Evolutionary conservation across 1,284 basidiomycete species (phyloP).

Genomic region (Irpex rosettiformis): DNA sequence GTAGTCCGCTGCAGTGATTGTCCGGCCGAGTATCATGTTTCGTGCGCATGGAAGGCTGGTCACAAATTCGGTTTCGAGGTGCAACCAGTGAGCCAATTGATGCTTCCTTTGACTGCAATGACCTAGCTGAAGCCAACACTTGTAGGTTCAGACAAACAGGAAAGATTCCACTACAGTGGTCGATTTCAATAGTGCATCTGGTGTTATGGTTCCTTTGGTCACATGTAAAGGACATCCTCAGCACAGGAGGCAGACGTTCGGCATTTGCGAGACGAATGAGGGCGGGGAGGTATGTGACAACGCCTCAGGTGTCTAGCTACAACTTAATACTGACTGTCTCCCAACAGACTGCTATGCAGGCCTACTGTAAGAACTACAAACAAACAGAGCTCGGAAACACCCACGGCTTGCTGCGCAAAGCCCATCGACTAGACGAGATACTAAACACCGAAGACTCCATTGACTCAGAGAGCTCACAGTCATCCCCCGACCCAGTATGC

Average conservation of each 20-base stretch:
- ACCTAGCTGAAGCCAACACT: background rate
- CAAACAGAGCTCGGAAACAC: constrained; percentile 65
- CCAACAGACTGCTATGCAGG: constrained; percentile 77
- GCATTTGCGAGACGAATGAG: constrained; percentile 83
- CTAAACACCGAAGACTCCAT: constrained; percentile 32
- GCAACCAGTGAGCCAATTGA: constrained; percentile 56
- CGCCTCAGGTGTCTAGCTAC: background rate
- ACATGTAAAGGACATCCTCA: constrained; percentile 82
- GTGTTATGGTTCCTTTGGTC: constrained; percentile 78
- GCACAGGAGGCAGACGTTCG: constrained; percentile 66
- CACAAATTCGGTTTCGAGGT: constrained; percentile 91
- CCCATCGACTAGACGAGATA: constrained; percentile 72
- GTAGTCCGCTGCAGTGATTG: constrained; percentile 86
- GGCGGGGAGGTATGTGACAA: constrained; percentile 60
- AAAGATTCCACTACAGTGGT: constrained; percentile 63
- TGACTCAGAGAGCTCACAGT: constrained; percentile 12
- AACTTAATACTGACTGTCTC: background rate
- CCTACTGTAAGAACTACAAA: constrained; percentile 83
- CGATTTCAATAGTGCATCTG: constrained; percentile 85
- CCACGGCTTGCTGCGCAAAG: constrained; percentile 84
- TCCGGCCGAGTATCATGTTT: constrained; percentile 76
- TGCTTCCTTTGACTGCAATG: background rate
- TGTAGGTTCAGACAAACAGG: constrained; percentile 70
- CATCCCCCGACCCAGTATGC: constrained; percentile 29
- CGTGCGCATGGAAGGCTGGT: constrained; percentile 85